A percentile compares a stretch with the other conserved stretches of the same genome.
phyloP scores from a whole-genome alignment of 148 eudicot genomes.

The Chenopodium album region DNA sequence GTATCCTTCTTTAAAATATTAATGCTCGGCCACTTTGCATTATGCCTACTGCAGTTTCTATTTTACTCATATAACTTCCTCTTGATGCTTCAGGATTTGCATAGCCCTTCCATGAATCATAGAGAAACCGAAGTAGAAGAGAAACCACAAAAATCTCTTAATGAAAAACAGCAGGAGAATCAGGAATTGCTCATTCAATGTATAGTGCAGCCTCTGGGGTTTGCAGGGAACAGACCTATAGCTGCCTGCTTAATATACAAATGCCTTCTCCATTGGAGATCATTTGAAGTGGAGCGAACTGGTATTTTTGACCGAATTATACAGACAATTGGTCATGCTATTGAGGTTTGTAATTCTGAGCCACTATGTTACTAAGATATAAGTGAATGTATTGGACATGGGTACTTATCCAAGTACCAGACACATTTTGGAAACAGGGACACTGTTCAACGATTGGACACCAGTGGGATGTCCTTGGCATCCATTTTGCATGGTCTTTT shows the following conservation, averaged over 20 bases:
- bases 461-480: background rate
- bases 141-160: slow-evolving; percentile 91
- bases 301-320: slow-evolving; percentile 87
- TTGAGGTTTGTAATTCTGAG: slow-evolving; percentile 60
- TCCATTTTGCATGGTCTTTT: background rate
- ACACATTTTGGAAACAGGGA: background rate
- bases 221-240: slow-evolving; percentile 74
- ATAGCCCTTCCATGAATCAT: slow-evolving; percentile 68
- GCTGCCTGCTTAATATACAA: slow-evolving; percentile 94
- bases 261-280: slow-evolving; percentile 98
- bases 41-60: slow-evolving; percentile 2
- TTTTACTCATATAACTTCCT: background rate
- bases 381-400: background rate
- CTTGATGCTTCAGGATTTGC: slow-evolving; percentile 58
- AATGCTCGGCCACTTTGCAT: background rate
- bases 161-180: slow-evolving; percentile 92
- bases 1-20: background rate
- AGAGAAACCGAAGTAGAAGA: slow-evolving; percentile 81
- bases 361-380: background rate
- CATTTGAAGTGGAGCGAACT: slow-evolving; percentile 97
- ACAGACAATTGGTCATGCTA: slow-evolving; percentile 86
- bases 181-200: slow-evolving; percentile 82
- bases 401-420: background rate
- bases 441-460: background rate
- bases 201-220: slow-evolving; percentile 75